A percentile compares a stretch with the other conserved stretches of the same genome.
phyloP scores from a whole-genome alignment of 2,329 filamentous ascomycete species.

The Sphaerostilbella broomeana region DNA sequence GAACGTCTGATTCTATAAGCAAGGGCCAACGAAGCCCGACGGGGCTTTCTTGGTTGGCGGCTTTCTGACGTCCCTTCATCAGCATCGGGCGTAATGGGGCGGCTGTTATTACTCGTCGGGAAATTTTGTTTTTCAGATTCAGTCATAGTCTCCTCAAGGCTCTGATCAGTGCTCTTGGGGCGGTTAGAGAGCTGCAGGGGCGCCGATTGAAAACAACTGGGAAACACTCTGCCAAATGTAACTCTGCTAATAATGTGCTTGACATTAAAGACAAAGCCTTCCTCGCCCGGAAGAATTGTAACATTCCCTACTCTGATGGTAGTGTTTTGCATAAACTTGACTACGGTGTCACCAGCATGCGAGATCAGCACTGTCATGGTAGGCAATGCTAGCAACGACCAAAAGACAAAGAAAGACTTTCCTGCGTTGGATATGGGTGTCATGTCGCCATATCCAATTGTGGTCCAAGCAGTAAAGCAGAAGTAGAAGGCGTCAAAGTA shows the following conservation, averaged over 20 bases:
- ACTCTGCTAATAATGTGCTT: conserved; percentile 7
- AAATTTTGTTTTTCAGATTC: no score
- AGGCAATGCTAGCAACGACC: conserved; percentile 78
- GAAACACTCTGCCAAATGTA: conserved; percentile 3
- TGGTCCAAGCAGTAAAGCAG: conserved; percentile 73
- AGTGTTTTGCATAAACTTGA: conserved; percentile 51
- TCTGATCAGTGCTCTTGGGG: not conserved
- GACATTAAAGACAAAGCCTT: not conserved
- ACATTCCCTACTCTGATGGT: conserved; percentile 52
- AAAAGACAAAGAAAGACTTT: conserved; percentile 86
- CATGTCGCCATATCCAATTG: conserved; percentile 80
- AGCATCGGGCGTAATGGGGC: not conserved
- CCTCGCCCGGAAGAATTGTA: conserved; percentile 47
- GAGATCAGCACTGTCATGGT: conserved; percentile 83
- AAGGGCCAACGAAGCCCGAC: not conserved
- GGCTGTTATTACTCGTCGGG: no score
- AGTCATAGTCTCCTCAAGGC: conserved; percentile 1
- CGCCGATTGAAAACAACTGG: not conserved
- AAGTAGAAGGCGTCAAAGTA: conserved; percentile 86
- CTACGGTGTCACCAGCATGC: conserved; percentile 77
- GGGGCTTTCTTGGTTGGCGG: not conserved
- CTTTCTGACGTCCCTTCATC: not conserved
- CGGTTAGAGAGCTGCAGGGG: not conserved
- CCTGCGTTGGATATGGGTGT: conserved; percentile 71
- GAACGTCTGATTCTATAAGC: conserved; percentile 4